phyloP scores from a whole-genome alignment of 1,284 basidiomycete genomes.

The Naganishia cerealis region DNA sequence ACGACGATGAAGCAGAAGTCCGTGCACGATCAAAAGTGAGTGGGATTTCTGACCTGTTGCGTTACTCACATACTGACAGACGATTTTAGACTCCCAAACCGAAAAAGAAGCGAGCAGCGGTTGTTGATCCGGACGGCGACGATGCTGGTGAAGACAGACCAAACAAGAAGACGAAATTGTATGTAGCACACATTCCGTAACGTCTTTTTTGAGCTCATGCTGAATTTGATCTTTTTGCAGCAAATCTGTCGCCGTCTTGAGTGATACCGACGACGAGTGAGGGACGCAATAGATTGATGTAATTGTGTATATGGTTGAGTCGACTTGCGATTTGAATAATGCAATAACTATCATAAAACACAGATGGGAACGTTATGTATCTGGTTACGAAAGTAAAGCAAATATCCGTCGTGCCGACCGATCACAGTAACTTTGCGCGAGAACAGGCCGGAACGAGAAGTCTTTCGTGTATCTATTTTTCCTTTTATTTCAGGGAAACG shows the following conservation, averaged over 20 bases:
- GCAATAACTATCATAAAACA: not conserved
- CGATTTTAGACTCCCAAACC: constrained; percentile 36
- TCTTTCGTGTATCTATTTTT: not conserved
- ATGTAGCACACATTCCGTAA: not conserved
- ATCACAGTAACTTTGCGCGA: not conserved
- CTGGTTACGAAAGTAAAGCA: not conserved
- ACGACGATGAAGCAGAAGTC: constrained; percentile 31
- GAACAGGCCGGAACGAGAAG: not conserved
- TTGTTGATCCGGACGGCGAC: constrained; percentile 45
- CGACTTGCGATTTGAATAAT: too few relatives aligned
- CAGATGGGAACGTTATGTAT: not conserved
- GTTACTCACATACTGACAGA: constrained; percentile 11
- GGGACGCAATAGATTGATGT: too few relatives aligned
- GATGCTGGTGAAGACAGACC: constrained; percentile 38
- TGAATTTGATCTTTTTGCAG: not conserved
- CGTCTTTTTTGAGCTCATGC: not conserved
- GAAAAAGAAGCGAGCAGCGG: constrained; percentile 39
- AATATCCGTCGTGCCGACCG: not conserved
- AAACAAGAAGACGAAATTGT: constrained; percentile 41
- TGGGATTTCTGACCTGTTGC: constrained; percentile 14
- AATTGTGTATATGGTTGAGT: too few relatives aligned
- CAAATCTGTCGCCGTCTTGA: constrained; percentile 33
- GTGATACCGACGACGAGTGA: constrained; percentile 30
- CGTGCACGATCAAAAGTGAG: constrained; percentile 37
- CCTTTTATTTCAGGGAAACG: not conserved